Percentiles rank a stretch among this genome's conserved stretches.
phyloP scores from a whole-genome alignment of 192 early-diverging fungal species.

The Coemansia sp. region DNA sequence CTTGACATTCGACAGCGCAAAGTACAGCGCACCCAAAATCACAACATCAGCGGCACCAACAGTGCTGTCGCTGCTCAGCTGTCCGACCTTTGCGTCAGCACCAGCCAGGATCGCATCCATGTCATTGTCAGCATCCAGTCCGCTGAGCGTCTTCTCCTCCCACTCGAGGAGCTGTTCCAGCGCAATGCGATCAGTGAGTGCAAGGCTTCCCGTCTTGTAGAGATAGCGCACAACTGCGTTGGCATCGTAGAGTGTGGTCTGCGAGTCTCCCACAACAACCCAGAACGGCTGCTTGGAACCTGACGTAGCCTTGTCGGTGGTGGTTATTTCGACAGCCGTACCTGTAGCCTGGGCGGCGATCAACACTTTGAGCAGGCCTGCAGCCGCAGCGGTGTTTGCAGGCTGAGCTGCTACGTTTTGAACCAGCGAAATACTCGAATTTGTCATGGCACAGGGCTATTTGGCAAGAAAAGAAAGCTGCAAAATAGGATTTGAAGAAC shows the following conservation, averaged over 20 bases:
- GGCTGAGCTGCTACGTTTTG: slow-evolving; percentile 34
- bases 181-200: slow-evolving; percentile 27
- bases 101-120: slow-evolving; percentile 23
- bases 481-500: slow-evolving; percentile 1
- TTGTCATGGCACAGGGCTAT: slow-evolving; percentile 1
- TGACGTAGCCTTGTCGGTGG: slow-evolving; percentile 9
- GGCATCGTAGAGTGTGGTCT: slow-evolving; percentile 44
- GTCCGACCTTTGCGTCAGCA: slow-evolving; percentile 11
- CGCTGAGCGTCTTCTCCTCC: slow-evolving; percentile 49
- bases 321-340: slow-evolving; percentile 20
- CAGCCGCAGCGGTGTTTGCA: slow-evolving; percentile 50
- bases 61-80: slow-evolving; percentile 13
- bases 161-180: slow-evolving; percentile 49
- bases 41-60: slow-evolving; percentile 33
- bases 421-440: slow-evolving; percentile 21
- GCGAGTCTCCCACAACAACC: slow-evolving; percentile 17
- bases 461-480: neutral
- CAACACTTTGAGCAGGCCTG: slow-evolving; percentile 50
- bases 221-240: slow-evolving; percentile 53
- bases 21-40: slow-evolving; percentile 44
- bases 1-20: slow-evolving; percentile 31
- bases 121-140: slow-evolving; percentile 26
- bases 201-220: slow-evolving; percentile 23
- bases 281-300: slow-evolving; percentile 43
- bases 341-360: slow-evolving; percentile 39